A percentile compares a stretch with the other conserved stretches of the same genome.
Evolutionary conservation across 176 grass and related monocot species (phyloP).

Genomic region (Cenchrus fungigraminus): DNA sequence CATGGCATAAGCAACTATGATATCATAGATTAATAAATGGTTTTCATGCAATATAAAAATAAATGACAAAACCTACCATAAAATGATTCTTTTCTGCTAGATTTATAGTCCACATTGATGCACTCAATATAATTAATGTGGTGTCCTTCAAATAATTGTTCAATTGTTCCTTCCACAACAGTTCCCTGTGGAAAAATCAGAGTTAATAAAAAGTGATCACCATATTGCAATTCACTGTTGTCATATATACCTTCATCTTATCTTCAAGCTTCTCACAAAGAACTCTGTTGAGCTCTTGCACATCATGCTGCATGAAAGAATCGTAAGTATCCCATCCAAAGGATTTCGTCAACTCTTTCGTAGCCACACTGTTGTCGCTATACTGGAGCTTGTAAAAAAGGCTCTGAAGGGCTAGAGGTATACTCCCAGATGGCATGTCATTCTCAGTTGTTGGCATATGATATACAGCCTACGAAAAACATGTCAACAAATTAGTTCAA

Average conservation of each 20-base stretch:
- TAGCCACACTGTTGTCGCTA: slow-evolving; percentile 91
- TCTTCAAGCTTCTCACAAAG: slow-evolving; percentile 99
- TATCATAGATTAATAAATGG: slow-evolving; percentile 33
- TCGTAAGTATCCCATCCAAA: slow-evolving; percentile 99
- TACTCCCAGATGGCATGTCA: slow-evolving; percentile 98
- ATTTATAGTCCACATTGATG: slow-evolving; percentile 98
- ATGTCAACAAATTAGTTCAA: slow-evolving; percentile 40
- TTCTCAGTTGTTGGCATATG: slow-evolving; percentile 99
- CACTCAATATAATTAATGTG: slow-evolving; percentile 99
- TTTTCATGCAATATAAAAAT: slow-evolving; percentile 25
- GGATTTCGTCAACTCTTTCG: slow-evolving; percentile 98
- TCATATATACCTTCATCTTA: slow-evolving; percentile 89
- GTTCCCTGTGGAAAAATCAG: slow-evolving; percentile 63
- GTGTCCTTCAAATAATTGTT: slow-evolving; percentile 98
- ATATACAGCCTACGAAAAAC: slow-evolving; percentile 83
- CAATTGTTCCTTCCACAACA: slow-evolving; percentile 95
- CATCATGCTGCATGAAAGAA: slow-evolving; percentile 99
- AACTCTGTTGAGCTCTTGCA: slow-evolving; percentile 99
- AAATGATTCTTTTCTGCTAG: slow-evolving; percentile 93
- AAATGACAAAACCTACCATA: slow-evolving; percentile 57
- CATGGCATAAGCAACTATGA: slow-evolving; percentile 33
- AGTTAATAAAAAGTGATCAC: slow-evolving; percentile 31
- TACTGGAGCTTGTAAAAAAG: slow-evolving; percentile 99
- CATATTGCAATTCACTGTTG: slow-evolving; percentile 25
- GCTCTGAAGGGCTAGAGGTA: slow-evolving; percentile 94